These are phyloP conservation scores for Infundibulicybe gibba DNA, from an alignment of 768 basidiomycete species.

Conservation along the genomic window DNA sequence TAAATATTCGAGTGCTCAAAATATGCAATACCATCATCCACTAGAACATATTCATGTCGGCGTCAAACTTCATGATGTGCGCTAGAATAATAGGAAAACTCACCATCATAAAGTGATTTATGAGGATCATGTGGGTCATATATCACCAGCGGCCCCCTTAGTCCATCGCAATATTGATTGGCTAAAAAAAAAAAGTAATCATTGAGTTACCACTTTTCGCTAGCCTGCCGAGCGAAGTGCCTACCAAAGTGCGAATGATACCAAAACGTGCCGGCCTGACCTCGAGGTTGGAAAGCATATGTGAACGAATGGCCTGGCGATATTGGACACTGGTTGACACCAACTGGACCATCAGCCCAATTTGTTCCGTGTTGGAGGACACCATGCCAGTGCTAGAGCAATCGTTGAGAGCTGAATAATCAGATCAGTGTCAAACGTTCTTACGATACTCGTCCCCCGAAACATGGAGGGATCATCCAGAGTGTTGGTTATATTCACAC, in stretches of 20 bases:
- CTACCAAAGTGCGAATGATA: constrained; percentile 24
- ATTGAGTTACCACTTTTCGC: background rate
- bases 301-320: constrained; percentile 30
- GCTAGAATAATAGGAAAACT: background rate
- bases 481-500: background rate
- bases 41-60: constrained; percentile 13
- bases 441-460: background rate
- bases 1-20: constrained; percentile 11
- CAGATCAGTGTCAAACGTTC: background rate
- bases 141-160: constrained; percentile 37
- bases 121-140: constrained; percentile 27
- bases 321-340: constrained; percentile 44
- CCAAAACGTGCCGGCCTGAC: constrained; percentile 44
- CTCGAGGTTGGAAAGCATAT: constrained; percentile 32
- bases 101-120: constrained; percentile 17
- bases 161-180: constrained; percentile 18
- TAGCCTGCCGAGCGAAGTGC: background rate
- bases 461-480: background rate
- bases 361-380: constrained; percentile 19
- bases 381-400: constrained; percentile 26
- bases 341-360: constrained; percentile 24
- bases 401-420: background rate
- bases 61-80: background rate
- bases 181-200: background rate
- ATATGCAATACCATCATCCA: constrained; percentile 34